Conservation (phyloP, 2,329 filamentous ascomycete species). For the Pseudogymnoascus destructans region DNA sequence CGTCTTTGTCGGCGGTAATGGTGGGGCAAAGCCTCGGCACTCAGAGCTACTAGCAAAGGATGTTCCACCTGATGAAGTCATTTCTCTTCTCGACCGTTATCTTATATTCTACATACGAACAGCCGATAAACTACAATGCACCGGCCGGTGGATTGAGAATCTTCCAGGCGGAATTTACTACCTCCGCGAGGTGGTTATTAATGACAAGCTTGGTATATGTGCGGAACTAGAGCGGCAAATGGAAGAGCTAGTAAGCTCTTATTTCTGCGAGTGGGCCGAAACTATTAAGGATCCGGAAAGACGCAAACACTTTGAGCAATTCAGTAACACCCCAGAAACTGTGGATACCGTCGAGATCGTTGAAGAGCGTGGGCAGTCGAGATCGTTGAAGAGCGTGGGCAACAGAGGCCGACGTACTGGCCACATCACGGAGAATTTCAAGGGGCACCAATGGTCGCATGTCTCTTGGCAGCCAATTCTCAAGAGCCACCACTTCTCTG, state of each 20-base stretch:
- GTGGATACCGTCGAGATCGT: constrained; percentile 57
- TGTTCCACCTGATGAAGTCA: constrained; percentile 67
- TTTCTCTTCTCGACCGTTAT: constrained; percentile 77
- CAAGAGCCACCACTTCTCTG: constrained; percentile 53
- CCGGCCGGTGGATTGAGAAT: constrained; percentile 74
- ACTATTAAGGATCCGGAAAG: constrained; percentile 57
- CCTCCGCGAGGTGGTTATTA: constrained; percentile 66
- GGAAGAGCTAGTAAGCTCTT: constrained; percentile 68
- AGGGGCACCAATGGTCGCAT: constrained; percentile 49
- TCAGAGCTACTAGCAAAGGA: constrained; percentile 76
- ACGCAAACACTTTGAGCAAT: constrained; percentile 62
- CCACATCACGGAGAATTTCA: constrained; percentile 61
- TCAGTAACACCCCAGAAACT: constrained; percentile 67
- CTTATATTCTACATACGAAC: constrained; percentile 91
- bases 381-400: constrained; percentile 62
- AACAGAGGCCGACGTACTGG: constrained; percentile 67
- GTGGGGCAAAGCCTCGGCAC: constrained; percentile 72
- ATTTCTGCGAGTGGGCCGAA: constrained; percentile 88
- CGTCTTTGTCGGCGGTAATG: constrained; percentile 81
- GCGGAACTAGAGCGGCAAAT: constrained; percentile 78
- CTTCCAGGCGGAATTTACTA: constrained; percentile 76
- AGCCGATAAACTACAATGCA: constrained; percentile 79
- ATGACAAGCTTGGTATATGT: constrained; percentile 77
- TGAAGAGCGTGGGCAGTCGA: too few relatives aligned
- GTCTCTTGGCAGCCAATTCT: constrained; percentile 73